phyloP scores from a whole-genome alignment of 2,329 filamentous ascomycete species.

The Fusarium newnesense region DNA sequence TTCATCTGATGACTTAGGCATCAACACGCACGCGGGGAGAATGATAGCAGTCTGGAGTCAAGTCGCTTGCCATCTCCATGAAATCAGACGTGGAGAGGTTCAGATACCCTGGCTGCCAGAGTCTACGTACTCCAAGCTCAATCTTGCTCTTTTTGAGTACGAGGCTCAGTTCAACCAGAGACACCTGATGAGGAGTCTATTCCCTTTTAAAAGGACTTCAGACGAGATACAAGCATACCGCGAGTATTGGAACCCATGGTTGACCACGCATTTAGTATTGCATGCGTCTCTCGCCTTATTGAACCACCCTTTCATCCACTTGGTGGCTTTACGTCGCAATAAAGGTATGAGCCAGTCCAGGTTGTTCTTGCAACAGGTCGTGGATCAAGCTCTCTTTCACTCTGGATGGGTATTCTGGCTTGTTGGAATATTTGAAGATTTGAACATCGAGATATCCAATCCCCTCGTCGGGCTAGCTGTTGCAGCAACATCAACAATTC shows the following conservation, averaged over 20 bases:
- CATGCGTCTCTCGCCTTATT: constrained; percentile 15
- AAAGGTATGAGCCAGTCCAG: constrained; percentile 2
- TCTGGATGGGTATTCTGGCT: constrained; percentile 21
- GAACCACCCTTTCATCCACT: constrained; percentile 8
- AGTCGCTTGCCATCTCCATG: constrained; percentile 1
- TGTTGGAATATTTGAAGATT: constrained; percentile 10
- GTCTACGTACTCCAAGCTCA: constrained; percentile 9
- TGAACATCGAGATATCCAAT: neutral
- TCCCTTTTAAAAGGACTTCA: neutral
- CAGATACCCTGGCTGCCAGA: constrained; percentile 14
- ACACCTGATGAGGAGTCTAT: constrained; percentile 9
- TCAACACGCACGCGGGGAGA: neutral
- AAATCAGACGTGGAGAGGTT: neutral
- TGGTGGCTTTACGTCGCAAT: constrained; percentile 1
- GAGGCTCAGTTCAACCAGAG: constrained; percentile 13
- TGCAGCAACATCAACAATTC: constrained; percentile 13
- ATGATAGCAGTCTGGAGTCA: constrained; percentile 4
- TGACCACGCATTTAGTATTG: constrained; percentile 5
- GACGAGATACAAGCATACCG: neutral
- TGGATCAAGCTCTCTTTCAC: constrained; percentile 10
- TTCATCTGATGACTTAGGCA: neutral
- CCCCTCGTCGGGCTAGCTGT: constrained; percentile 2
- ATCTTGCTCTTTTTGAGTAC: constrained; percentile 9
- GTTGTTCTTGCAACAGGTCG: constrained; percentile 9
- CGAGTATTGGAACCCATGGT: constrained; percentile 15